Base-by-base conservation (phyloP, 139 green algal species). In the Edaphochlamys debaryana region DNA sequence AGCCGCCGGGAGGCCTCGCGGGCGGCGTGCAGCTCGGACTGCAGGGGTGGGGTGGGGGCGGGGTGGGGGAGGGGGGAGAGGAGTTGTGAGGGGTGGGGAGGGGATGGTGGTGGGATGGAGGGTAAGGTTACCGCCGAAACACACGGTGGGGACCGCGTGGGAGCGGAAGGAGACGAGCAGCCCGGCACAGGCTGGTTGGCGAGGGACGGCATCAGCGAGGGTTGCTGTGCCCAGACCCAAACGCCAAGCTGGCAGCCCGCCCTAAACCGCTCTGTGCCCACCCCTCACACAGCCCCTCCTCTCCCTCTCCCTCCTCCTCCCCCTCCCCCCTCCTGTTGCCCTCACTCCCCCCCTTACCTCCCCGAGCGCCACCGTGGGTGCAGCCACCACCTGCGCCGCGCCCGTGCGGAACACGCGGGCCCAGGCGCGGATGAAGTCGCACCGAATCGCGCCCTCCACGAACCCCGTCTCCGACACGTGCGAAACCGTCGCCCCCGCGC, bases 361-460 rank as follows among this genome's bases (percentile, higher is more conserved):
- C 30, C 58, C 60, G 42, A 79, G 48, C 58, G 70, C 58, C 7
- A 62, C 66, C 38, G 38, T 34, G 45, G 23, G 71, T 82, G 27
- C 67, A 60, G 11, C 71, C 20, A 50, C 56, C 41, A 87, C 64
- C 40, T 83, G 79, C 50, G 85, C 79, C 36, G 79, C 79, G 8
- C 67, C 72, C 36, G 85, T 89, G 37, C 78, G 79, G 79, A 86
- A 79, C 41, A 86, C 71, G 29, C 85, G 66, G 67, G 85, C 85
- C 68, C 81, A 89, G 2, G 56, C 72, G 20, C 85, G 73, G 17
- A 89, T 32, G 22, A 85, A 68, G 29, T 87, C 80, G 32, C 48
- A 77, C 41, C 69, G 48, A 45, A 82, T 64, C 15, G 52, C 85
- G n/a, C 71, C 85, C 38, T 64, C 74, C 17, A 85, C 66, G 69